Evolutionary conservation across 2,329 filamentous ascomycete genomes (phyloP), one percentile per base, ranked within the genome.

Genomic region (Ascochyta lentis): DNA sequence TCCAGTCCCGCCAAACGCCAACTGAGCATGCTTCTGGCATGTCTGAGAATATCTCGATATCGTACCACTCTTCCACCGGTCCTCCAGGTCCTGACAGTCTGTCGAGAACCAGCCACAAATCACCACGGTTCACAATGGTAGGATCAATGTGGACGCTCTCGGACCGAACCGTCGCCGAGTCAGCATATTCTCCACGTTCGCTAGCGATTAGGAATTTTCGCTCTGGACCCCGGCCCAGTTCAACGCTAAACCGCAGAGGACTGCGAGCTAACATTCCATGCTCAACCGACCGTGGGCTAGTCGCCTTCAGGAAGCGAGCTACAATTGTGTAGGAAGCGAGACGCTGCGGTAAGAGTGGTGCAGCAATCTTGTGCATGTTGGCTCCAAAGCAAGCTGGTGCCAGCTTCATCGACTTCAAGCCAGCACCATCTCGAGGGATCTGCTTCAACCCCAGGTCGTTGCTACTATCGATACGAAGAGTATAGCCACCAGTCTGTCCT

Each of bases 61-160:
- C 70, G 51, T 90, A 83, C 53, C 79, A 75, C 68, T 84, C 81
- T 50, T 78, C 78, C 48, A 65, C 69, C 49, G 72, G 68, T 37
- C 73, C 80, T 5, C 77, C 77, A 40, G 80, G 80, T 10, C 83
- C 84, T n/a, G 87, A 89, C 67, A 94, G 83, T 61, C 89, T 84
- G 76, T 97, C 92, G 38, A 97, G 79, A 6, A 96, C 88, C 49
- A 97, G 79, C 89, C 90, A 96, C 54, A 92, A 73, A 16, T 87
- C 87, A 19, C 84, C 83, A 9, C 76, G 76, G 16, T 44, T 76
- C 54, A 80, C 78, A 60, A 83, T 76, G n/a, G 79, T 81, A 0
- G 91, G 89, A 40, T 87, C 86, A 38, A 96, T 77, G 75, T 96
- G 89, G 47, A 96, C 83, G 60, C 94, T 88, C 13, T 85, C 80